phyloP scores from a whole-genome alignment of 345 rosid genomes.

The Lepidium aucheri region DNA sequence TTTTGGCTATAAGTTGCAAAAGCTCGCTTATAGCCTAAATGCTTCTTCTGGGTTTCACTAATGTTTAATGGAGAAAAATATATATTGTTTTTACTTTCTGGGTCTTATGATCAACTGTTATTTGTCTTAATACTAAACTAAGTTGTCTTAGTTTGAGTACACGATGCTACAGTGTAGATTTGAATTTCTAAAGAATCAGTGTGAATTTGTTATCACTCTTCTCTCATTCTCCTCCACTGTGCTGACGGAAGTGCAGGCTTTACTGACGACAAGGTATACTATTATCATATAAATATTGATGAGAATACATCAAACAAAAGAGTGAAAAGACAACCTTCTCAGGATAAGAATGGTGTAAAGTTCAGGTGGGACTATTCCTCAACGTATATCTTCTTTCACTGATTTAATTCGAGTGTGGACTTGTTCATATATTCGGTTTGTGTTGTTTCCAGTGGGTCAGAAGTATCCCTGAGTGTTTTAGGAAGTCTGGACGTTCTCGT shows the following conservation, averaged over 20 bases:
- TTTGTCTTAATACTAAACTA: not conserved
- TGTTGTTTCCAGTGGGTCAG: constrained; percentile 60
- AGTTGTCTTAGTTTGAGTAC: not conserved
- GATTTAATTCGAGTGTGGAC: not conserved
- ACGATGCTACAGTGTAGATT: not conserved
- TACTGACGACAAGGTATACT: constrained; percentile 46
- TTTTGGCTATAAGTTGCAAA: not conserved
- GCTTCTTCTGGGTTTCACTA: not conserved
- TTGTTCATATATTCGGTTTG: not conserved
- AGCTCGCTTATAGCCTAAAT: not conserved
- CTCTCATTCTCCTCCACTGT: not conserved
- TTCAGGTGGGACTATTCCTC: constrained; percentile 49
- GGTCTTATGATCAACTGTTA: not conserved
- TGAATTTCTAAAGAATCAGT: not conserved
- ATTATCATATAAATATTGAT: constrained; percentile 51
- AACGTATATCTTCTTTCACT: not conserved
- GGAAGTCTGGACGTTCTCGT: constrained; percentile 42
- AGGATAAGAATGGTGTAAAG: constrained; percentile 54
- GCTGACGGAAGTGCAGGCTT: constrained; percentile 37
- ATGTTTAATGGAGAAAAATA: not conserved
- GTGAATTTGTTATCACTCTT: not conserved
- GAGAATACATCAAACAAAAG: constrained; percentile 32
- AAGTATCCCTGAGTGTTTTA: constrained; percentile 44
- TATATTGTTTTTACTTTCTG: not conserved
- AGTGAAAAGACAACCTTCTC: constrained; percentile 59